Percentiles rank a stretch among this genome's conserved stretches.
Conservation (phyloP, 352 stramenopile genomes). For the Phytophthora nicotianae region DNA sequence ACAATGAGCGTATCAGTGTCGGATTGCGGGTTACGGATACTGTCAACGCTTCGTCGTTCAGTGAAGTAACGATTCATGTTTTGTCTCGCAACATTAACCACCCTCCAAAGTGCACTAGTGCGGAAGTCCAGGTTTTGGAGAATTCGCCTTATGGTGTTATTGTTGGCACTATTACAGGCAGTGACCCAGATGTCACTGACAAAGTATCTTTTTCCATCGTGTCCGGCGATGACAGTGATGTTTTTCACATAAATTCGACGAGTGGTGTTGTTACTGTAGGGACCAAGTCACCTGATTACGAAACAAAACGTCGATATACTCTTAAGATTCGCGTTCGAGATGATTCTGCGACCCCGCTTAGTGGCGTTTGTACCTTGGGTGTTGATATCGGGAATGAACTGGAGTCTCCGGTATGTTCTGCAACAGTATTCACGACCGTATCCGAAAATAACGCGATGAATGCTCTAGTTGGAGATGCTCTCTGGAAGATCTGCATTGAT, state of each 20-base stretch:
- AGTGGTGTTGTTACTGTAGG: constrained; percentile 47
- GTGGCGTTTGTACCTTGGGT: constrained; percentile 34
- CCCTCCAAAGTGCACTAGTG: constrained; percentile 40
- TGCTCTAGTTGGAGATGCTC: constrained; percentile 29
- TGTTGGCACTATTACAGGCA: constrained; percentile 39
- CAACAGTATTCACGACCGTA: not conserved
- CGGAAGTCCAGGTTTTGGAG: constrained; percentile 44
- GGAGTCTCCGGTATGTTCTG: constrained; percentile 20
- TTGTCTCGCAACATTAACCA: constrained; percentile 57
- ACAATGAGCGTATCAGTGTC: constrained; percentile 14
- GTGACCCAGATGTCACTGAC: constrained; percentile 43
- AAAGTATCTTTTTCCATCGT: constrained; percentile 47
- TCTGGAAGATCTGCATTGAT: constrained; percentile 54
- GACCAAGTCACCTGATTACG: constrained; percentile 51
- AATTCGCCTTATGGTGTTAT: constrained; percentile 39
- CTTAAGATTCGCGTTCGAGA: constrained; percentile 54
- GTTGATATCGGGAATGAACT: constrained; percentile 55
- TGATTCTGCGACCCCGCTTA: constrained; percentile 41
- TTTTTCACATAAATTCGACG: constrained; percentile 54
- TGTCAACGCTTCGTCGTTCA: constrained; percentile 39
- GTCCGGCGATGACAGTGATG: constrained; percentile 40
- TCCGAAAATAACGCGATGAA: constrained; percentile 40
- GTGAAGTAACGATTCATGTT: constrained; percentile 45
- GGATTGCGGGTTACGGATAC: constrained; percentile 45
- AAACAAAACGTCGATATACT: constrained; percentile 40